A percentile compares a stretch with the other conserved stretches of the same genome.
These are phyloP conservation scores for Pythium monospermum DNA, from an alignment of 352 stramenopile species.

Conservation along the genomic window DNA sequence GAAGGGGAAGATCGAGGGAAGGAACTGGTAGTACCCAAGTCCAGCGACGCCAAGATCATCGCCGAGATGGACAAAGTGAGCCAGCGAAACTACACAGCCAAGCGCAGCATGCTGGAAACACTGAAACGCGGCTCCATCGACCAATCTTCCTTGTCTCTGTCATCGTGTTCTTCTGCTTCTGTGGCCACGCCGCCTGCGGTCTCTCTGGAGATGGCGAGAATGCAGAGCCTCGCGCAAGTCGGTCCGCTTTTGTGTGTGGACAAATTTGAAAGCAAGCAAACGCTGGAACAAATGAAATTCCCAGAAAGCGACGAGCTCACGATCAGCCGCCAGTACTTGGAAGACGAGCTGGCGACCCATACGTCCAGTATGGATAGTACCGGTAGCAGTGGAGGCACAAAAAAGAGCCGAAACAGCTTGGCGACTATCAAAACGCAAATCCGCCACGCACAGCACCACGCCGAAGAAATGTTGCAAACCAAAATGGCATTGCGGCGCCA, in stretches of 20 bases:
- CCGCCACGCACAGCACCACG: slow-evolving; percentile 26
- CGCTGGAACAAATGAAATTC: slow-evolving; percentile 24
- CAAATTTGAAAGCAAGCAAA: slow-evolving; percentile 26
- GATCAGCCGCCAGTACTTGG: slow-evolving; percentile 58
- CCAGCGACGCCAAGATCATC: slow-evolving; percentile 16
- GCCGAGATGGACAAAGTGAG: slow-evolving; percentile 11
- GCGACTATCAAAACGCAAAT: slow-evolving; percentile 39
- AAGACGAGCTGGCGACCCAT: slow-evolving; percentile 44
- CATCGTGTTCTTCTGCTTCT: slow-evolving; percentile 1
- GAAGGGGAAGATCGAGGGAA: too few species aligned
- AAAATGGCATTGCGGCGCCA: slow-evolving; percentile 43
- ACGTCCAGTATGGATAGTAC: too few species aligned
- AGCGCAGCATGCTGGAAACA: slow-evolving; percentile 20
- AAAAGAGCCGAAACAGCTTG: slow-evolving; percentile 17
- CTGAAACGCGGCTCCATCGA: not conserved
- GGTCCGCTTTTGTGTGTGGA: slow-evolving; percentile 30
- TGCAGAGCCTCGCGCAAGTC: slow-evolving; percentile 51
- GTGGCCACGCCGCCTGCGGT: not conserved
- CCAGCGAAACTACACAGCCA: slow-evolving; percentile 20
- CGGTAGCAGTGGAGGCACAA: too few species aligned
- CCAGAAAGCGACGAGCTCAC: slow-evolving; percentile 36
- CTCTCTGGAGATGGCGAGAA: slow-evolving; percentile 15
- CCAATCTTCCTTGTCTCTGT: too few species aligned
- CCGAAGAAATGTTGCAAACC: slow-evolving; percentile 34
- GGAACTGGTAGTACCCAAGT: not conserved